phyloP scores from a whole-genome alignment of 257 asterid species.

The Penstemon eatonii region DNA sequence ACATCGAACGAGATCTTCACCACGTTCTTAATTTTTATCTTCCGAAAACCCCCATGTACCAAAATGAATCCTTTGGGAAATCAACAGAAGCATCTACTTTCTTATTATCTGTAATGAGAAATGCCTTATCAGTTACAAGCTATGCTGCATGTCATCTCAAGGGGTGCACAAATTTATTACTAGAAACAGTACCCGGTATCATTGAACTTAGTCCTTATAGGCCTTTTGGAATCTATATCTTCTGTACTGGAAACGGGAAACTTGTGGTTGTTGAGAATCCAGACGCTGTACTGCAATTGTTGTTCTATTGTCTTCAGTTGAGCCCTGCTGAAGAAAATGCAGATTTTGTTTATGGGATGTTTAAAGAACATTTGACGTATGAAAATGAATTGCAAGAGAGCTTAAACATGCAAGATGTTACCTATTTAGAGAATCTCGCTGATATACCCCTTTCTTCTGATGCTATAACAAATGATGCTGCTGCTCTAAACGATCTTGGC shows the following conservation, averaged over 20 bases:
- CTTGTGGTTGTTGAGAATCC: slow-evolving; percentile 62
- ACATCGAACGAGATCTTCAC: slow-evolving; percentile 48
- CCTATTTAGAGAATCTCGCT: slow-evolving; percentile 45
- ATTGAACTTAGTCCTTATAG: slow-evolving; percentile 80
- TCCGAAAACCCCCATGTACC: slow-evolving; percentile 45
- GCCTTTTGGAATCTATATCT: slow-evolving; percentile 67
- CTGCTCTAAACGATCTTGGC: slow-evolving; percentile 68
- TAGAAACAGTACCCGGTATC: slow-evolving; percentile 69
- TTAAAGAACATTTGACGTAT: slow-evolving; percentile 52
- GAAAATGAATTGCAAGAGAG: slow-evolving; percentile 62
- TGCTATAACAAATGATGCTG: slow-evolving; percentile 40
- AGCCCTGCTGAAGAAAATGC: slow-evolving; percentile 45
- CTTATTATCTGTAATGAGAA: slow-evolving; percentile 58
- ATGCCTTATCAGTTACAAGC: slow-evolving; percentile 60
- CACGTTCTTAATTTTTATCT: slow-evolving; percentile 43
- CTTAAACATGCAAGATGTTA: slow-evolving; percentile 69
- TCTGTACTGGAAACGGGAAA: slow-evolving; percentile 64
- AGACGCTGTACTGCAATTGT: slow-evolving; percentile 72
- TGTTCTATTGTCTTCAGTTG: slow-evolving; percentile 70
- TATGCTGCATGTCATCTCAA: slow-evolving; percentile 72
- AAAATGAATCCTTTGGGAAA: slow-evolving; percentile 25
- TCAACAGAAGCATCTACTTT: slow-evolving; percentile 37
- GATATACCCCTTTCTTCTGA: slow-evolving; percentile 66
- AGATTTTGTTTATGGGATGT: slow-evolving; percentile 42
- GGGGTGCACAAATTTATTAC: slow-evolving; percentile 74